These are phyloP conservation scores for Pterocarpus macrocarpus DNA, from an alignment of 306 rosid species.

Conservation along the genomic window DNA sequence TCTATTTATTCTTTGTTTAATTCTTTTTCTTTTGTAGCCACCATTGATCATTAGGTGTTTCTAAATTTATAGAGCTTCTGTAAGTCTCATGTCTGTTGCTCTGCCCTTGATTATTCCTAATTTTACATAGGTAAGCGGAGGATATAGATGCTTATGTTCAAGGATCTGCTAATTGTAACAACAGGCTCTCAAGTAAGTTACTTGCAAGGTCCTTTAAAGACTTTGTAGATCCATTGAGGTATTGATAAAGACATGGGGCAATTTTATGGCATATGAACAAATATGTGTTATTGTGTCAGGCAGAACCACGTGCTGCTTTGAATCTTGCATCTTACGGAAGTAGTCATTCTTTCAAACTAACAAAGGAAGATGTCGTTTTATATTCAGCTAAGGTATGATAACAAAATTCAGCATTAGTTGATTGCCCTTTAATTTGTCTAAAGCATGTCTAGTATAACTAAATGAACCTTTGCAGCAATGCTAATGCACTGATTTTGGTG, in stretches of 20 bases:
- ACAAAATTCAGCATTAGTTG: conserved; percentile 16
- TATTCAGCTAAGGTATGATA: conserved; percentile 92
- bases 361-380: conserved; percentile 80
- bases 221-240: conserved; percentile 36
- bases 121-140: conserved; percentile 79
- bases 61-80: conserved; percentile 37
- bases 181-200: conserved; percentile 99
- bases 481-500: conserved; percentile 30
- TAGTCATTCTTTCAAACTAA: conserved; percentile 89
- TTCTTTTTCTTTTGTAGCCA: background rate
- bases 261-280: conserved; percentile 60
- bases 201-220: conserved; percentile 43
- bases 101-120: conserved; percentile 40
- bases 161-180: conserved; percentile 94
- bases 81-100: conserved; percentile 25
- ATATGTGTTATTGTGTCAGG: conserved; percentile 77
- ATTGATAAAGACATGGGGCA: conserved; percentile 26
- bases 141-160: conserved; percentile 95
- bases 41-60: conserved; percentile 6
- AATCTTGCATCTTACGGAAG: conserved; percentile 96
- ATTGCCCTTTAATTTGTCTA: conserved; percentile 36
- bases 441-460: conserved; percentile 25
- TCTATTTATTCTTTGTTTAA: background rate
- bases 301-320: conserved; percentile 99
- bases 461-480: conserved; percentile 21